Evolutionary conservation across 441 rosid genomes (phyloP), one percentile per base, ranked within the genome.

Genomic region (Jatropha multifida): DNA sequence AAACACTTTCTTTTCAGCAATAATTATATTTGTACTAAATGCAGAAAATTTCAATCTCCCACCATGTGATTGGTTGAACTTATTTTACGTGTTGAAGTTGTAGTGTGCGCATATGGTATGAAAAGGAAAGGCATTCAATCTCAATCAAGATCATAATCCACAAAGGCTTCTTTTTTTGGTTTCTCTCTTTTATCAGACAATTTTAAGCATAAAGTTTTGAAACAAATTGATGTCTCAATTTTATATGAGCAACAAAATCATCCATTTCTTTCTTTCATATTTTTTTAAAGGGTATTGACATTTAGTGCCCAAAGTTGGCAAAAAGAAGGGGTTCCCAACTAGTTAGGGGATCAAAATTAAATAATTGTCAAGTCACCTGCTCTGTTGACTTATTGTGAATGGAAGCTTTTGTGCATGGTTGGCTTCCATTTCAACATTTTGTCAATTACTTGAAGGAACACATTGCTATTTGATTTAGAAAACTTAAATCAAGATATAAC

Each of bases 301-400:
- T 32, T 37, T 62, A 60, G 64, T 58, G 62, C 14, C 62, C 62
- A 58, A 58, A 20, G 32, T 9, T 59, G 37, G 38, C 59, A 55
- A 55, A 55, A 23, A 26, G 13, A 55, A 55, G 3, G 12, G 9
- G 38, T 62, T 15, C 44, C 66, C 44, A 63, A 38, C 66, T 63
- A 14, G 46, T 42, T 61, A 32, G 41, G 27, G 18, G 65, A 32
- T 61, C 7, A 37, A 17, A 32, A 27, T 61, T 61, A 27, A 46
- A 66, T 44, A 44, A 46, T 66, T 20, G 10, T 66, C 38, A n/a
- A 65, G 42, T 65, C 15, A 65, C 17, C n/a, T 4, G 51, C 54
- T 44, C 37, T 44, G 13, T 67, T 67, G 40, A 67, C 70, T 67
- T 46, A 17, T 46, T 67, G 40, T 66, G 54, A 20, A 66, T 44